A percentile compares a stretch with the other conserved stretches of the same genome.
Conservation (phyloP, 257 asterid species). For the Fraxinus anomala region DNA sequence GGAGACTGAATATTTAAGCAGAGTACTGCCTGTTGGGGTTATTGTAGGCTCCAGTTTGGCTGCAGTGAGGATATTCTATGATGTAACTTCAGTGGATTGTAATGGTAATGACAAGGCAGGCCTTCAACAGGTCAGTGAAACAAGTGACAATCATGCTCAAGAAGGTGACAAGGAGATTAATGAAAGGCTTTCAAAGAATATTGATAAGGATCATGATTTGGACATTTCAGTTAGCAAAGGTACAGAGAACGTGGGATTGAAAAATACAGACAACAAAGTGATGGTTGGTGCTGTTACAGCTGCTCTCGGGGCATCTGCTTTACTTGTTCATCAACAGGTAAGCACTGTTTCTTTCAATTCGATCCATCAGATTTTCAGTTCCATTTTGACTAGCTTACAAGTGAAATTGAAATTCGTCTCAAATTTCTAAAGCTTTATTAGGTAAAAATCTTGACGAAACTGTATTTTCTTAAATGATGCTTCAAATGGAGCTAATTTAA, state of each 20-base stretch:
- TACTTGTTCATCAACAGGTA: slow-evolving; percentile 73
- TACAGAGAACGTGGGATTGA: slow-evolving; percentile 37
- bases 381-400: slow-evolving; percentile 12
- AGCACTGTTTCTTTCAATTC: slow-evolving; percentile 17
- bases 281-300: slow-evolving; percentile 94
- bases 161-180: slow-evolving; percentile 33
- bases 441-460: not conserved
- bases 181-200: slow-evolving; percentile 22
- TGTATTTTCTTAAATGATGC: slow-evolving; percentile 20
- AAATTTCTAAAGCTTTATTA: not conserved
- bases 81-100: slow-evolving; percentile 50
- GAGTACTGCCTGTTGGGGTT: slow-evolving; percentile 81
- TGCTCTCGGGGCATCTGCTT: slow-evolving; percentile 94
- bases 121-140: slow-evolving; percentile 36
- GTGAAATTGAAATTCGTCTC: not conserved
- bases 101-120: slow-evolving; percentile 37
- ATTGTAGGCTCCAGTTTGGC: slow-evolving; percentile 83
- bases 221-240: slow-evolving; percentile 32
- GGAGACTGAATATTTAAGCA: slow-evolving; percentile 64
- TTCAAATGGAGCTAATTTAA: not conserved
- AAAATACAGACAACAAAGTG: slow-evolving; percentile 40
- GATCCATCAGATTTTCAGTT: slow-evolving; percentile 15
- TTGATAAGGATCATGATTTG: slow-evolving; percentile 23
- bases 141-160: slow-evolving; percentile 31
- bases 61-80: slow-evolving; percentile 64